Evolutionary conservation across 2,329 filamentous ascomycete species (phyloP).

Genomic region (Chrysosphaeria jannelii): DNA sequence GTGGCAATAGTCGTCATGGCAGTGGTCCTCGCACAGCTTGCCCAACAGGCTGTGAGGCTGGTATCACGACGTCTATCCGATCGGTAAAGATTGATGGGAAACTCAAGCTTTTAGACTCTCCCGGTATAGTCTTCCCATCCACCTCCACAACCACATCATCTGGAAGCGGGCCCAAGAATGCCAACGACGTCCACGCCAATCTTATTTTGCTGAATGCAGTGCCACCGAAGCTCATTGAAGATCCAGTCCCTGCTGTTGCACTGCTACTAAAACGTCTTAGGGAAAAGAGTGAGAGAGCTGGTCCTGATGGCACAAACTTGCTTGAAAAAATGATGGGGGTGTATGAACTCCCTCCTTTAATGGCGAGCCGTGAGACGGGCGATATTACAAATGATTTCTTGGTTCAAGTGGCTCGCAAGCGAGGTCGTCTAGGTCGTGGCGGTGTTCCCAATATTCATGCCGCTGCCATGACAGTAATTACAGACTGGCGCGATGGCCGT

Average conservation of each 20-base stretch:
- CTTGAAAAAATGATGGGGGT: slow-evolving; percentile 46
- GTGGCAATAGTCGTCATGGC: slow-evolving; percentile 26
- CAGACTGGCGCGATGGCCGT: slow-evolving; percentile 85
- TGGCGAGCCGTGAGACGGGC: slow-evolving; percentile 26
- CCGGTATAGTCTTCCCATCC: slow-evolving; percentile 78
- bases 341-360: slow-evolving; percentile 59
- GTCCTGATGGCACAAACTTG: background rate
- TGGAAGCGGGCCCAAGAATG: slow-evolving; percentile 21
- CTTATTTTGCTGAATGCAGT: slow-evolving; percentile 73
- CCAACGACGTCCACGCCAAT: slow-evolving; percentile 48
- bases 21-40: slow-evolving; percentile 33
- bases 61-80: slow-evolving; percentile 66
- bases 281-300: slow-evolving; percentile 26
- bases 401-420: slow-evolving; percentile 78
- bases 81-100: slow-evolving; percentile 88
- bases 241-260: slow-evolving; percentile 63
- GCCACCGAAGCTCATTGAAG: slow-evolving; percentile 77
- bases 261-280: slow-evolving; percentile 62
- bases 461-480: slow-evolving; percentile 77
- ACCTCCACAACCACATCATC: slow-evolving; percentile 11
- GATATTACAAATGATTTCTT: slow-evolving; percentile 75
- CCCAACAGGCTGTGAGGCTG: slow-evolving; percentile 70
- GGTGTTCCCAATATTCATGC: slow-evolving; percentile 69
- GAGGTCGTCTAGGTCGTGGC: slow-evolving; percentile 63
- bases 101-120: slow-evolving; percentile 75